Evolutionary conservation across 2,329 filamentous ascomycete species (phyloP).

Genomic region (Purpureocillium takamizusanense): DNA sequence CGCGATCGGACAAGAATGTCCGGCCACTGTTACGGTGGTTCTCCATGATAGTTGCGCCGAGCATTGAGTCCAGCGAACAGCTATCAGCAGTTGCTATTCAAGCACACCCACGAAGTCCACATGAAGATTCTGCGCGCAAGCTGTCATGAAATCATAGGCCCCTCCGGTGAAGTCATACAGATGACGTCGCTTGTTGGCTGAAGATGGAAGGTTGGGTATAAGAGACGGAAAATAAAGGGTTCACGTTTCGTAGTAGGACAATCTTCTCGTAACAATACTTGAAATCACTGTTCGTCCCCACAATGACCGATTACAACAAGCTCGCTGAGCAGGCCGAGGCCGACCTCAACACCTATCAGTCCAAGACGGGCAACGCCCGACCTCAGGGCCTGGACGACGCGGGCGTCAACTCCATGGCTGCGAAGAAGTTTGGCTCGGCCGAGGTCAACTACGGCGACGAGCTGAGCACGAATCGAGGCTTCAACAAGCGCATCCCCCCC

Average conservation of each 20-base stretch:
- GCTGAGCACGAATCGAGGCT: constrained; percentile 34
- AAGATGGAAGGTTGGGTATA: neutral
- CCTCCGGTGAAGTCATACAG: constrained; percentile 4
- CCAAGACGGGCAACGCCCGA: constrained; percentile 35
- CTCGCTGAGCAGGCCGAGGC: constrained; percentile 36
- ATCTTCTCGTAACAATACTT: neutral
- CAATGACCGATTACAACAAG: constrained; percentile 26
- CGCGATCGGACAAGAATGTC: too few species aligned
- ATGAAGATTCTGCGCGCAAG: too few species aligned
- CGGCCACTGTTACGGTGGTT: too few species aligned
- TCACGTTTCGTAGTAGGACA: too few species aligned
- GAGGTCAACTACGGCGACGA: constrained; percentile 28
- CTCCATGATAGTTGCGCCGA: too few species aligned
- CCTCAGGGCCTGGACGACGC: constrained; percentile 28
- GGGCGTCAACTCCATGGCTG: constrained; percentile 30
- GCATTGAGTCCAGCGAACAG: too few species aligned
- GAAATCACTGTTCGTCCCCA: neutral
- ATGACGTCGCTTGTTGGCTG: neutral
- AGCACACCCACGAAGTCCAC: too few species aligned
- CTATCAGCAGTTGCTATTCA: too few species aligned
- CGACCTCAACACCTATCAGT: constrained; percentile 37
- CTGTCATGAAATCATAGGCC: constrained; percentile 7
- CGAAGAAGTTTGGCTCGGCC: constrained; percentile 27
- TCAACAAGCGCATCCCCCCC: constrained; percentile 35
- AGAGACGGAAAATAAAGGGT: too few species aligned